Evolutionary conservation across 371 early-diverging fungal species (phyloP), one percentile per base, ranked within the genome.

Genomic region (Zychaea mexicana): DNA sequence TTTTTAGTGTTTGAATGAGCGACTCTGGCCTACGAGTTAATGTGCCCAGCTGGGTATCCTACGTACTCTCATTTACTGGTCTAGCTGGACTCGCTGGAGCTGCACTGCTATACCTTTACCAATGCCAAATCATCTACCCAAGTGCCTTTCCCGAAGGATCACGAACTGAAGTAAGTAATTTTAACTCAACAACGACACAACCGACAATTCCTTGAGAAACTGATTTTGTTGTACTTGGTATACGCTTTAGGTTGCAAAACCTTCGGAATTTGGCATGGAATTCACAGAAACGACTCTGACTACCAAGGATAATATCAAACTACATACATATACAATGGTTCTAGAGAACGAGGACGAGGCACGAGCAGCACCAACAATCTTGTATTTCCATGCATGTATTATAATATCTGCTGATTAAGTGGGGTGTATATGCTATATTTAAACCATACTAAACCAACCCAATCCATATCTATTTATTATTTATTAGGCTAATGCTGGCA

Each of bases 401-500:
- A 33, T 31, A 19, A n/a, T n/a, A n/a, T n/a, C n/a, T n/a, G n/a
- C n/a, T n/a, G n/a, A n/a, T n/a, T n/a, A n/a, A n/a, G 55, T 31
- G 26, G 7, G 31, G 55, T 55, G n/a, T n/a, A n/a, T n/a, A n/a
- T n/a, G n/a, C n/a, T n/a, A n/a, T n/a, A n/a, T 10, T 21, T 26
- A 7, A 27, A 2, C 9, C 47, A 49, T 19, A 28, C 5, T 27
- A 19, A 30, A 46, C 27, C 21, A 15, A 39, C 8, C 27, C 45
- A 22, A 15, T 36, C 64, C 28, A 54, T 31, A n/a, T n/a, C n/a
- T n/a, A n/a, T n/a, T n/a, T n/a, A n/a, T n/a, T n/a, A n/a, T n/a
- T n/a, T n/a, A n/a, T n/a, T 60, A 31, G 88, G 93, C 97, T 24
- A 98, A 98, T 70, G 97, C 97, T 17, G 98, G 98, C 28, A 98